Conservation (phyloP, 306 rosid species). For the Malus sieversii region DNA sequence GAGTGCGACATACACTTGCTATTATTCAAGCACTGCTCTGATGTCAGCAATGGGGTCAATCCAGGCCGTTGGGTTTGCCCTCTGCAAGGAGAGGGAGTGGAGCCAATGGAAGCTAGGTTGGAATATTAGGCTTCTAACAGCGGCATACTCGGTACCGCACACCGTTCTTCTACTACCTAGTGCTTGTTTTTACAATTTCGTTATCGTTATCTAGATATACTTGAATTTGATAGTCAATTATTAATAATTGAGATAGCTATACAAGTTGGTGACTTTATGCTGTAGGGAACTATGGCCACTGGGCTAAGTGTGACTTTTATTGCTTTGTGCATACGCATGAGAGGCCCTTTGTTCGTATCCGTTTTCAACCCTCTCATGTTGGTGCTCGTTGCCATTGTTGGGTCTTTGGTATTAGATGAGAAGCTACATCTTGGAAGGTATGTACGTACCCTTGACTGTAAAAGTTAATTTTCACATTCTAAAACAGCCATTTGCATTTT, state of each 20-base stretch:
- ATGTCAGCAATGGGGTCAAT: conserved; percentile 51
- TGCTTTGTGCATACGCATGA: conserved; percentile 34
- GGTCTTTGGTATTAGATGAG: conserved; percentile 32
- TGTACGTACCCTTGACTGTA: background rate
- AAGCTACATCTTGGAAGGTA: conserved; percentile 51
- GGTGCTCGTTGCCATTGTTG: conserved; percentile 35
- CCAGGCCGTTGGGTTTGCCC: conserved; percentile 39
- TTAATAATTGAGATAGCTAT: background rate
- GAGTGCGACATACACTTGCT: conserved; percentile 44
- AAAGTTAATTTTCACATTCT: background rate
- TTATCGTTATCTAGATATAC: too few species aligned
- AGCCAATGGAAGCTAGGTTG: conserved; percentile 61
- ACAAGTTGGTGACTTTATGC: background rate
- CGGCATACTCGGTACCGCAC: conserved; percentile 41
- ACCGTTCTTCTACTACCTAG: background rate
- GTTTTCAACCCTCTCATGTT: conserved; percentile 45
- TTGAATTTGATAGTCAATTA: background rate
- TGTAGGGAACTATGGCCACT: conserved; percentile 44
- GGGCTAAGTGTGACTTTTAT: conserved; percentile 20
- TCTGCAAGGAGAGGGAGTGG: conserved; percentile 49
- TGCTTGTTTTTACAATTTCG: background rate
- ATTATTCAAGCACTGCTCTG: conserved; percentile 50
- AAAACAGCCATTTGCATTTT: background rate
- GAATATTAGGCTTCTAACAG: conserved; percentile 50
- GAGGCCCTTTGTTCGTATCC: conserved; percentile 49